Percentiles rank a stretch among this genome's conserved stretches.
These are phyloP conservation scores for Aspergillus unguis DNA, from an alignment of 2,329 filamentous ascomycete genomes.

Conservation along the genomic window DNA sequence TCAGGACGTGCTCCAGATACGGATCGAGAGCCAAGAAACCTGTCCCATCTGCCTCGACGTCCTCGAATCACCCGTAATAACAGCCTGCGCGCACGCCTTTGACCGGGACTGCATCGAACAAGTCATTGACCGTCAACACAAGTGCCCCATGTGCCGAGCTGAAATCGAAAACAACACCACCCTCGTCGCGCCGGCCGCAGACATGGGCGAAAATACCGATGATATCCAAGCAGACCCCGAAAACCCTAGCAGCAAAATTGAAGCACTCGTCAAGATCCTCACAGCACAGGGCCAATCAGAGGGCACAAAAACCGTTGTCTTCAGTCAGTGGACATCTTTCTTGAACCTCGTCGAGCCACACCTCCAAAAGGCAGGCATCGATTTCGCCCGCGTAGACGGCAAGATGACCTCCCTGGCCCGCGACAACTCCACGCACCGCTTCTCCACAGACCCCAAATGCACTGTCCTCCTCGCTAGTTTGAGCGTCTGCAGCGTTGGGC, in stretches of 20 bases:
- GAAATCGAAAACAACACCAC: constrained; percentile 58
- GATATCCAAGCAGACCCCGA: constrained; percentile 58
- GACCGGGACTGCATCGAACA: constrained; percentile 70
- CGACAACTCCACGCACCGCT: constrained; percentile 66
- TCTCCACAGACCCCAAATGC: constrained; percentile 65
- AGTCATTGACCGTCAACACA: constrained; percentile 70
- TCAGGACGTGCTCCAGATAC: constrained; percentile 71
- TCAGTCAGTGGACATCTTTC: constrained; percentile 77
- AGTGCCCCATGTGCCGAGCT: constrained; percentile 81
- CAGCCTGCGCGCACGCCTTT: constrained; percentile 78
- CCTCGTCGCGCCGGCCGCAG: constrained; percentile 64
- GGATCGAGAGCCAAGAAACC: constrained; percentile 76
- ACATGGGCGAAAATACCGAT: constrained; percentile 49
- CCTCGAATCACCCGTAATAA: constrained; percentile 72
- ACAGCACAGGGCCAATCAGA: constrained; percentile 62
- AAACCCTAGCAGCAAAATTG: constrained; percentile 75
- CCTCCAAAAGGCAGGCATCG: constrained; percentile 58
- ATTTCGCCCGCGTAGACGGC: constrained; percentile 73
- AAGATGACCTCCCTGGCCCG: constrained; percentile 68
- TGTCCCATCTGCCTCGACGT: constrained; percentile 78
- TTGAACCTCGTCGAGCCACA: constrained; percentile 72
- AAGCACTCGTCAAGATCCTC: constrained; percentile 72
- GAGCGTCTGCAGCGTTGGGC: constrained; percentile 76
- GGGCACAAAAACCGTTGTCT: constrained; percentile 74
- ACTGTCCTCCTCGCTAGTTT: constrained; percentile 79